A percentile compares a stretch with the other conserved stretches of the same genome.
Conservation (phyloP, 345 rosid species). For the Hibiscus syriacus region DNA sequence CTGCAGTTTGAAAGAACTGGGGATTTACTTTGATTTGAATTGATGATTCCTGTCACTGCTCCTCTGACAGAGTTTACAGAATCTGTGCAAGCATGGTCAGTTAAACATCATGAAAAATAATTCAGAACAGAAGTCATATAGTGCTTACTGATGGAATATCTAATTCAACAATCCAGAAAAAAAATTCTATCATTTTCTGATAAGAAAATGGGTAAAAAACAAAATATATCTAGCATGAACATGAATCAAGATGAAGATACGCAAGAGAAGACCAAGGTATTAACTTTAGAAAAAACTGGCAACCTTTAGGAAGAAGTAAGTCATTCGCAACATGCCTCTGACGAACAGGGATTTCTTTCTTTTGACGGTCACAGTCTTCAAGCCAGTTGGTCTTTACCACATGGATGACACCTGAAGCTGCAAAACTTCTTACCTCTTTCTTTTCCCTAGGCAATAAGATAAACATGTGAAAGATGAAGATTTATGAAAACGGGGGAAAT, state of each 20-base stretch:
- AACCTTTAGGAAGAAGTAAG: conserved; percentile 83
- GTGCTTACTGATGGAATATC: background rate
- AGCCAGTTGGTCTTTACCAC: conserved; percentile 84
- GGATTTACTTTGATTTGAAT: conserved; percentile 32
- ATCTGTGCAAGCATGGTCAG: conserved; percentile 31
- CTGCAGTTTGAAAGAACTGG: conserved; percentile 17
- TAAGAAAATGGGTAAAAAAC: background rate
- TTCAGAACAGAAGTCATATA: background rate
- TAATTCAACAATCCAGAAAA: conserved; percentile 12
- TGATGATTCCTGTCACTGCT: conserved; percentile 24
- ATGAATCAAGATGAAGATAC: conserved; percentile 8
- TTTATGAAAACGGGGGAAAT: background rate
- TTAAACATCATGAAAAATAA: conserved; percentile 15
- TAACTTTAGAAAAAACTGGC: conserved; percentile 14
- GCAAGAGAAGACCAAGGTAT: background rate
- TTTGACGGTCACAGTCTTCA: conserved; percentile 75
- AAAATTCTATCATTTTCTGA: background rate
- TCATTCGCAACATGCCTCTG: conserved; percentile 59
- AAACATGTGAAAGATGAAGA: conserved; percentile 11
- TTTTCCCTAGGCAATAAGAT: conserved; percentile 51
- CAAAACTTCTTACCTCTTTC: conserved; percentile 67
- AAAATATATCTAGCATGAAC: background rate
- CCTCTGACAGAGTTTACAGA: conserved; percentile 41
- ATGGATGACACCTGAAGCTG: conserved; percentile 74
- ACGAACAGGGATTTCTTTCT: conserved; percentile 64